Base-by-base conservation (phyloP, 306 rosid species). In the Betula pendula region DNA sequence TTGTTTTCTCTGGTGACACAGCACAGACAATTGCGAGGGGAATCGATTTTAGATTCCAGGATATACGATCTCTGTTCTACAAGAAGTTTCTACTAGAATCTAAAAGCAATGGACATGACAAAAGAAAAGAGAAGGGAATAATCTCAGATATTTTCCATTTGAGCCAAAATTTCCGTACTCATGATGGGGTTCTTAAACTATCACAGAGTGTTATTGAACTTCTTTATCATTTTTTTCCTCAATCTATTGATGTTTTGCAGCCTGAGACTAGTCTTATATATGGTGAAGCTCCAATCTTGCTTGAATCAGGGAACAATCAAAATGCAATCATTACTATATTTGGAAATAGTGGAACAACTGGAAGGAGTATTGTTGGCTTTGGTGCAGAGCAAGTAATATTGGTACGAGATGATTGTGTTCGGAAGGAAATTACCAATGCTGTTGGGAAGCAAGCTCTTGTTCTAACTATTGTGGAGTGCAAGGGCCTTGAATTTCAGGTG, bases 401-500 rank as follows among this genome's bases (percentile, higher is more conserved):
- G 88, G 96, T 92, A 24, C 90, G 96, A 3, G 94, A 92, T 77
- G 97, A 87, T 52, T 38, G 17, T 43, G 84, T 86, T 12, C 84
- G 89, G 22, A 78, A 79, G 13, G 90, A 87, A 59, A 72, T 92
- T 52, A 48, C 79, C 9, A 79, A 51, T 2, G 50, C 75, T 69
- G 90, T 88, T 38, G 97, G 93, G 47, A 90, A 92, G 74, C 87
- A 90, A 11, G 96, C 97, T 79, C 96, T 92, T 82, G 87, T 92
- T 14, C 77, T 92, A 65, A 92, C 97, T 5, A 80, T 90, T 43
- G 40, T 92, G 51, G 96, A 92, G 81, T 92, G 97, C 79, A 92
- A 92, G 69, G 97, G 97, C n/a, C 96, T 92, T 38, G 96, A 92
- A 44, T 92, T 92, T 81, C 96, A 92, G 97, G 97, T 92, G 52